Evolutionary conservation across 148 eudicot genomes (phyloP), one percentile per base, ranked within the genome.

Genomic region (Heliosperma pusillum): DNA sequence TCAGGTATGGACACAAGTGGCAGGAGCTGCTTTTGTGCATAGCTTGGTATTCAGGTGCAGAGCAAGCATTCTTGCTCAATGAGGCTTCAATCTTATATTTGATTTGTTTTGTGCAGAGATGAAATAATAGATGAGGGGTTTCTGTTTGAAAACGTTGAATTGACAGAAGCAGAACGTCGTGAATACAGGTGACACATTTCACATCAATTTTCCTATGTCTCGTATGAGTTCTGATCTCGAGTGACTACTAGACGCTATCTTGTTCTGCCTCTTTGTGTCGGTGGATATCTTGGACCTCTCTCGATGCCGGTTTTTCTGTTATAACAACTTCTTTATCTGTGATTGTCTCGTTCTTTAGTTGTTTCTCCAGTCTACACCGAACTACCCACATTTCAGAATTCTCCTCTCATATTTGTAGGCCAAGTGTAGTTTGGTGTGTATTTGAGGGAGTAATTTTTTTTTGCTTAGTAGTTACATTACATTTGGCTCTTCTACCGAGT

Each of bases 61-160:
- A 57, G 59, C 30, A 66, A 44, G 33, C 17, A 33, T 33, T 42
- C 17, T 16, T 21, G 13, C 9, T 66, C 13, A 26, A 57, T 44
- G 20, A 4, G 10, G 70, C 2, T 40, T 76, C 42, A 24, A 27
- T 71, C 72, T 66, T 66, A 56, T 61, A 45, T 66, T n/a, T 74
- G 29, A 5, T 44, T 81, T 45, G 0, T 19, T 7, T 1, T 72
- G 67, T 84, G 76, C 92, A 92, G 99, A 82, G 98, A 95, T 82
- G 98, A 88, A 62, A 80, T 95, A 69, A 90, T 85, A 80, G 97
- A 95, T 74, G 97, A 95, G 76, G 88, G 86, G 52, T 89, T 86
- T 83, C 78, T 95, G 16, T 95, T 95, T 75, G 92, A 86, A 2
- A 92, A 86, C 63, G 92, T 87, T 57, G 83, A 89, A 74, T 78